phyloP scores from a whole-genome alignment of 2,329 filamentous ascomycete species.

The Phoma herbarum region DNA sequence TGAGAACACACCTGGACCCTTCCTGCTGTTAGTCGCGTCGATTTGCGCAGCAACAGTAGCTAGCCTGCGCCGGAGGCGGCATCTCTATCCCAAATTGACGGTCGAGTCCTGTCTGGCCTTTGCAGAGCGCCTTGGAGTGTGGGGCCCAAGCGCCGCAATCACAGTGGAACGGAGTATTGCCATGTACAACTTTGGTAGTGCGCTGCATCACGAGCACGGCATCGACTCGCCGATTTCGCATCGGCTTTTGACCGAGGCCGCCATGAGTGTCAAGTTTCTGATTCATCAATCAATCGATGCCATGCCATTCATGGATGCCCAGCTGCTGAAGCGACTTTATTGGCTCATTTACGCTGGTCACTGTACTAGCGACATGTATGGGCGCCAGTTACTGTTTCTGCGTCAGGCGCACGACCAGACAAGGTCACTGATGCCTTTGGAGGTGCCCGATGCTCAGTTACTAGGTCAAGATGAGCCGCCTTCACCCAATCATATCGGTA shows the following conservation, averaged over 20 bases:
- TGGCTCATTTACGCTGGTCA: conserved; percentile 33
- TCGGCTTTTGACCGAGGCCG: conserved; percentile 24
- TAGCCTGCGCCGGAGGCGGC: conserved; percentile 26
- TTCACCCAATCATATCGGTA: background rate
- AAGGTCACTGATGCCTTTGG: conserved; percentile 23
- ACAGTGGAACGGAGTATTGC: conserved; percentile 25
- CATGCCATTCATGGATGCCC: conserved; percentile 25
- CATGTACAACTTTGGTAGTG: conserved; percentile 32
- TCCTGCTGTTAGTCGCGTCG: conserved; percentile 27
- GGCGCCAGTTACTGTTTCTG: conserved; percentile 24
- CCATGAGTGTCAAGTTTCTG: conserved; percentile 27
- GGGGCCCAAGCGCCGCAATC: conserved; percentile 21
- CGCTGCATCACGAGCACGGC: conserved; percentile 26
- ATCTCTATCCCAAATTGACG: conserved; percentile 25
- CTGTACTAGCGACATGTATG: conserved; percentile 33
- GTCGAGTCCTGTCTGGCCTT: conserved; percentile 28
- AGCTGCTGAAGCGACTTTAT: conserved; percentile 31
- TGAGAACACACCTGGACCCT: conserved; percentile 5
- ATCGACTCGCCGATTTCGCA: conserved; percentile 24
- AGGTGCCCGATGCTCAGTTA: conserved; percentile 25
- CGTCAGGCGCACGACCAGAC: conserved; percentile 29
- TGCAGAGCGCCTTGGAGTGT: conserved; percentile 25
- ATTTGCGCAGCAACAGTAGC: conserved; percentile 32
- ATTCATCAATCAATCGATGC: conserved; percentile 21
- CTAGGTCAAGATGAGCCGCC: conserved; percentile 8